A percentile compares a stretch with the other conserved stretches of the same genome.
Evolutionary conservation across 192 early-diverging fungal genomes (phyloP).

Genomic region (Entophlyctis luteolus): DNA sequence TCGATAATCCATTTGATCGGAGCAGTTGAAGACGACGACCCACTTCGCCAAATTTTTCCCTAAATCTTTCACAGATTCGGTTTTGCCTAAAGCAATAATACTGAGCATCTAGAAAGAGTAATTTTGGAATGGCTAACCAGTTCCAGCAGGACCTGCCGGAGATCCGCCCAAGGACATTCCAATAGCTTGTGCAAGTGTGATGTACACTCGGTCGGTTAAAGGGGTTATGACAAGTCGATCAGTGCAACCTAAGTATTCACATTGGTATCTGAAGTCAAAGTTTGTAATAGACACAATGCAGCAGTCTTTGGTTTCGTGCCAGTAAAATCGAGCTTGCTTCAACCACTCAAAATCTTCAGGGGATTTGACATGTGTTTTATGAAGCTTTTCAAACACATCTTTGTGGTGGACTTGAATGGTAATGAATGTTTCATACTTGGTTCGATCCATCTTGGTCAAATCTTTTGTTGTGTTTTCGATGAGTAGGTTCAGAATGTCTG

Average conservation of each 20-base stretch:
- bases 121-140: constrained; percentile 29
- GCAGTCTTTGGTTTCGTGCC: constrained; percentile 67
- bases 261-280: constrained; percentile 64
- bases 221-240: constrained; percentile 65
- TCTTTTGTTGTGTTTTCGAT: constrained; percentile 65
- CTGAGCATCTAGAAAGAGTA: neutral
- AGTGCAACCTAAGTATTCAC: constrained; percentile 63
- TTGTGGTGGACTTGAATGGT: constrained; percentile 66
- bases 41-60: constrained; percentile 65
- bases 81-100: constrained; percentile 51
- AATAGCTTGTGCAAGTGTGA: constrained; percentile 60
- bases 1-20: constrained; percentile 68
- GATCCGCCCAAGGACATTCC: constrained; percentile 66
- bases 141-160: constrained; percentile 47
- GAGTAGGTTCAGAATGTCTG: constrained; percentile 56
- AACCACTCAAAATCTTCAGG: constrained; percentile 65
- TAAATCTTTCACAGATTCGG: constrained; percentile 63
- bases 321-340: constrained; percentile 64
- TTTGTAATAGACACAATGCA: constrained; percentile 63
- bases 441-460: constrained; percentile 59
- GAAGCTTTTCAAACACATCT: constrained; percentile 65
- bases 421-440: constrained; percentile 65
- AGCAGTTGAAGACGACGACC: constrained; percentile 70
- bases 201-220: constrained; percentile 58
- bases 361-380: constrained; percentile 55